Evolutionary conservation across 2,329 filamentous ascomycete genomes (phyloP), one percentile per base, ranked within the genome.

Genomic region (Huntiella decipiens): DNA sequence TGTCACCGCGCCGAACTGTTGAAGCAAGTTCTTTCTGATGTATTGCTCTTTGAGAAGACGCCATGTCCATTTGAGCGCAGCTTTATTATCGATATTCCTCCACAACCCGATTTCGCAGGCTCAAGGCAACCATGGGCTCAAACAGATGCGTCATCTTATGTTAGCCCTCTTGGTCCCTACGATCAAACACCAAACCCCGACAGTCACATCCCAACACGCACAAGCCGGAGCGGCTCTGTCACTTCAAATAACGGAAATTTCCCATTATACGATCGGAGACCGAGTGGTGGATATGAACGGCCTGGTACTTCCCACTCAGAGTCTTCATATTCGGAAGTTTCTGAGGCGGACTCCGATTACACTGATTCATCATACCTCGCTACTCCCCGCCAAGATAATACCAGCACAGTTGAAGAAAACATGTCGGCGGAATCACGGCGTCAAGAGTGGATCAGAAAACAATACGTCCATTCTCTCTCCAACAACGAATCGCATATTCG

Each of bases 41-140:
- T 93, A 11, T 66, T 94, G 39, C 77, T 81, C 52, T 94, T 91
- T 56, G 87, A 95, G 60, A 82, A 82, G 56, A 94, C 87, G 0
- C 73, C 77, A 38, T 94, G 86, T 58, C 87, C 87, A 0, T 94
- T 95, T 58, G 71, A 78, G 55, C 71, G 85, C 50, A 71, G 72
- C 3, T 92, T 92, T 54, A 78, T 74, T 0, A 76, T 88, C 8
- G 71, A 79, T 43, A 63, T 91, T 13, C 83, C 83, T 0, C 76
- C 82, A 54, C 67, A 71, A 47, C 77, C 78, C 4, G 28, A 43
- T 8, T 6, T 31, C 12, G 17, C 19, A 15, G 36, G 35, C 17
- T 35, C 33, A 12, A 40, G 44, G 15, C 47, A 46, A 7, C 16
- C 40, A 36, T 49, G 44, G 47, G 28, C 40, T 13, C 44, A 39